A percentile compares a stretch with the other conserved stretches of the same genome.
Evolutionary conservation across 2,329 filamentous ascomycete species (phyloP).

Genomic region (Apiospora sp.): DNA sequence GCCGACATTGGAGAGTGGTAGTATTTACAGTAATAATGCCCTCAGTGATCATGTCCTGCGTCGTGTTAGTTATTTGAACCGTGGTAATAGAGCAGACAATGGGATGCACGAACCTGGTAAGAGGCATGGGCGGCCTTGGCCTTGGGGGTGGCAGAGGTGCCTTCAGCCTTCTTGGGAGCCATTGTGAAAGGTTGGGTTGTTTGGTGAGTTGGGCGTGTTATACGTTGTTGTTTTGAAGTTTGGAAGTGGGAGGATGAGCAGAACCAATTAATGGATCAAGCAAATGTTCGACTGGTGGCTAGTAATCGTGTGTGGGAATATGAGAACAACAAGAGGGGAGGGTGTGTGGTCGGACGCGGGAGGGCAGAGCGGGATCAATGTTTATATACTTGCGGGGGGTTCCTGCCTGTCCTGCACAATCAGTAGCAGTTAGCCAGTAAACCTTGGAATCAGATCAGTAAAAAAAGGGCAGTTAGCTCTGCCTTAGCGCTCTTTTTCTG

Average conservation of each 20-base stretch:
- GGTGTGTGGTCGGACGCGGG: constrained; percentile 46
- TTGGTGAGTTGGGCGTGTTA: constrained; percentile 34
- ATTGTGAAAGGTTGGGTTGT: constrained; percentile 49
- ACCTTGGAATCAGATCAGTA: constrained; percentile 20
- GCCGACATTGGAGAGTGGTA: constrained; percentile 44
- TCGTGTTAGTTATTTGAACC: constrained; percentile 44
- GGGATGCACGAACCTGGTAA: constrained; percentile 61
- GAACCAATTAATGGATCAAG: constrained; percentile 2
- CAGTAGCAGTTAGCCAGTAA: constrained; percentile 49
- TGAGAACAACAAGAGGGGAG: constrained; percentile 48
- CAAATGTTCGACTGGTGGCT: constrained; percentile 26
- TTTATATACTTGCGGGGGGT: constrained; percentile 67
- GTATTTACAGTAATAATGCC: constrained; percentile 66
- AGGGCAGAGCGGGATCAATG: constrained; percentile 63
- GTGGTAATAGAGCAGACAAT: constrained; percentile 30
- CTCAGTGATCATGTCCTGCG: constrained; percentile 69
- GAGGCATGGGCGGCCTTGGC: constrained; percentile 61
- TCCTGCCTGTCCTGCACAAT: constrained; percentile 56
- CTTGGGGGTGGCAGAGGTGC: constrained; percentile 52
- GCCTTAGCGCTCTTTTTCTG: constrained; percentile 17
- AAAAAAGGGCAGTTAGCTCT: constrained; percentile 21
- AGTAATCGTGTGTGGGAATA: constrained; percentile 37
- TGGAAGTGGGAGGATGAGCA: constrained; percentile 24
- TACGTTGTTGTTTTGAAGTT: constrained; percentile 34
- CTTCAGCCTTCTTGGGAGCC: constrained; percentile 66